Evolutionary conservation across 129 eudicot species (phyloP), one percentile per base, ranked within the genome.

Genomic region (Silybum marianum): DNA sequence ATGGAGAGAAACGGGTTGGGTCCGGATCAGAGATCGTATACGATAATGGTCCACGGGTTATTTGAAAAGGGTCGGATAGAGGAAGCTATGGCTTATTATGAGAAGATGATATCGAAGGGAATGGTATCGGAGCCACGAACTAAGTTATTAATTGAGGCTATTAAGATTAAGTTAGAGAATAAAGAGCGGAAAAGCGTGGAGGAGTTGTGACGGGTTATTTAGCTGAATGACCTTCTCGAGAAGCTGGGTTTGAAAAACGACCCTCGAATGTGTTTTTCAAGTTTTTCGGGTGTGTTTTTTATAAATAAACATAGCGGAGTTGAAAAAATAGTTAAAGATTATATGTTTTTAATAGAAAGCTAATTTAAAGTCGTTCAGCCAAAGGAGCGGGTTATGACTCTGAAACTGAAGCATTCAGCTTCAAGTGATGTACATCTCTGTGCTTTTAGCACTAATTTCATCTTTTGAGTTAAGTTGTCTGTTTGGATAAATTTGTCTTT

Each of bases 1-100:
- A 95, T 95, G 99, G 93, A 88, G 84, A 88, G 69, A 85, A 82
- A 78, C 40, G 95, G 95, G 58, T 30, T 91, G 74, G 99, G 99
- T 18, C 98, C 90, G 6, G 98, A 95, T 36, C 94, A 85, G 58
- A 75, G 97, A 77, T 95, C 95, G 28, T 95, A 87, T 44, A 90
- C 98, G 1, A 40, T 95, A 44, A 84, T 95, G 90, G 74, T 95
- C 58, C 97, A 95, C 21, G 97, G 98, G 72, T 82, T 86, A 30
- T 90, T 63, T 74, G 92, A 91, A 3, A 84, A 78, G 78, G 97
- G 93, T 1, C 84, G 48, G 83, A 16, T 89, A 34, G 83, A 88
- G 81, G 91, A 84, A 16, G 97, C 94, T 3, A 34, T 93, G 92
- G 6, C 39, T 11, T 93, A 87, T 87, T 92, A 77, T 70, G 78